Evolutionary conservation across 1,284 basidiomycete genomes (phyloP).

Genomic region (Sparassis latifolia): DNA sequence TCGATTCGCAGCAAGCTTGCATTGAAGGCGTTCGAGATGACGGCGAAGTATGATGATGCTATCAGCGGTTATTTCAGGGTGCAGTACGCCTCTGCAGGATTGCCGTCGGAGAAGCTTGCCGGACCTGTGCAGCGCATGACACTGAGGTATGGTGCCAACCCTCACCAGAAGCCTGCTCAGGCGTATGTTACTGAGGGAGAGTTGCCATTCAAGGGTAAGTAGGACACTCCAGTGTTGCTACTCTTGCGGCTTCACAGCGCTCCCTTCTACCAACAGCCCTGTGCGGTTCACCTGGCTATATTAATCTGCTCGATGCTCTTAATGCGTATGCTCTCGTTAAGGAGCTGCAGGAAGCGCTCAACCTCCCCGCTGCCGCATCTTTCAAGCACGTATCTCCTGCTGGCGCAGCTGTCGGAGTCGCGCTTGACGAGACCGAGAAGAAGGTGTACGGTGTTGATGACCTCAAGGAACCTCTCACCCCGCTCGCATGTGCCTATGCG

Average conservation of each 20-base stretch:
- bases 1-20: constrained; percentile 76
- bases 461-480: constrained; percentile 83
- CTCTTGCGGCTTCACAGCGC: neutral
- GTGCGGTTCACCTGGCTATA: constrained; percentile 95
- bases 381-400: constrained; percentile 99
- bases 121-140: constrained; percentile 79
- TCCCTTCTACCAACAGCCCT: constrained; percentile 48
- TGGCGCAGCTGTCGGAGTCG: constrained; percentile 88
- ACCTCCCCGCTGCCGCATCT: constrained; percentile 92
- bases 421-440: constrained; percentile 82
- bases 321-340: constrained; percentile 97
- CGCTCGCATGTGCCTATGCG: constrained; percentile 91
- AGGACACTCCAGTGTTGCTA: neutral
- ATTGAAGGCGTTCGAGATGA: constrained; percentile 97
- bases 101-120: constrained; percentile 55
- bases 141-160: constrained; percentile 95
- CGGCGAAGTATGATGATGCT: constrained; percentile 90
- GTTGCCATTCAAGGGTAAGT: constrained; percentile 87
- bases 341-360: constrained; percentile 83
- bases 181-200: constrained; percentile 89
- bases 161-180: constrained; percentile 98
- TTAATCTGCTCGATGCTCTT: constrained; percentile 97
- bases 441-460: constrained; percentile 97
- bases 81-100: constrained; percentile 84
- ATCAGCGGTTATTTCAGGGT: constrained; percentile 97